phyloP scores from a whole-genome alignment of 2,329 filamentous ascomycete species.

The Penicillium sp. region DNA sequence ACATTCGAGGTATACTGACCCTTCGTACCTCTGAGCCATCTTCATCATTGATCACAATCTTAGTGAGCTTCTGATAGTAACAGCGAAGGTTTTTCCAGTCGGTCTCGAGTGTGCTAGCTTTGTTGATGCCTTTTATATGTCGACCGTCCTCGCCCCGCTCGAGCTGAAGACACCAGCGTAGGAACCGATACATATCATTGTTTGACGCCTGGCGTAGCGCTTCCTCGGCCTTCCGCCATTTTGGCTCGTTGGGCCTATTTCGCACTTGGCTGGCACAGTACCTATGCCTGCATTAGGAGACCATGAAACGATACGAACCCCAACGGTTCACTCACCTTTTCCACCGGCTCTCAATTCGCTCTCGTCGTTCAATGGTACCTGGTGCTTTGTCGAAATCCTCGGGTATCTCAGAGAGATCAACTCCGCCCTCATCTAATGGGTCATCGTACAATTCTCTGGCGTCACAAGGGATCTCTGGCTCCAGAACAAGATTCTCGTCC shows the following conservation, averaged over 20 bases:
- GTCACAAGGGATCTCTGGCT: neutral
- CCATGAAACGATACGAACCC: neutral
- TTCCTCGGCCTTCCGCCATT: slow-evolving; percentile 9
- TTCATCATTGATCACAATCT: slow-evolving; percentile 7
- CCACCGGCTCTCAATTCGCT: slow-evolving; percentile 13
- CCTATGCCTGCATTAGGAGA: slow-evolving; percentile 2
- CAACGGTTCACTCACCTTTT: slow-evolving; percentile 5
- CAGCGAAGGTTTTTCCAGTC: slow-evolving; percentile 14
- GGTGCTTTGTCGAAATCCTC: slow-evolving; percentile 12
- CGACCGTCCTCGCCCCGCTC: slow-evolving; percentile 1
- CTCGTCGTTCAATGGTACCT: slow-evolving; percentile 6
- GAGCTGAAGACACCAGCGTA: neutral
- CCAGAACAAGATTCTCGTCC: neutral
- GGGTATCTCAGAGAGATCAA: slow-evolving; percentile 13
- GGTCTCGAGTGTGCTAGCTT: slow-evolving; percentile 11
- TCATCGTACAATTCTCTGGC: slow-evolving; percentile 6
- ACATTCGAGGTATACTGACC: neutral
- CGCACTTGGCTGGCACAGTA: slow-evolving; percentile 6
- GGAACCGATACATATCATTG: slow-evolving; percentile 11
- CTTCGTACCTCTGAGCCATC: slow-evolving; percentile 8
- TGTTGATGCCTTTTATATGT: slow-evolving; percentile 9
- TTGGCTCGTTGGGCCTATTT: neutral
- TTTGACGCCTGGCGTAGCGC: slow-evolving; percentile 13
- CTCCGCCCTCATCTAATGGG: slow-evolving; percentile 10
- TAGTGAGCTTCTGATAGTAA: slow-evolving; percentile 18